Conservation (phyloP, 768 basidiomycete genomes). For the Boletus eberwhitei region DNA sequence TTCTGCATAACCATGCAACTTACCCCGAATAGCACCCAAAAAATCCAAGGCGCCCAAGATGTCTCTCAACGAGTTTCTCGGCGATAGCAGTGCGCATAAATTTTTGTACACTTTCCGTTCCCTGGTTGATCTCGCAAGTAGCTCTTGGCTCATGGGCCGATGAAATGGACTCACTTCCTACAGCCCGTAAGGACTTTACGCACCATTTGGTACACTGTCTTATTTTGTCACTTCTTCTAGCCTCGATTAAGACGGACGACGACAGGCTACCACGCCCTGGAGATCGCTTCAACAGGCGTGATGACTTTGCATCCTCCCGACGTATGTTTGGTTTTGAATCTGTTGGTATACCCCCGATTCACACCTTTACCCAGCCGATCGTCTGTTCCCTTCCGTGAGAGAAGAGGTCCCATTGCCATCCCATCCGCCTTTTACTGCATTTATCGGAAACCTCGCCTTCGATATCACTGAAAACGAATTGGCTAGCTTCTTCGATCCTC, state of each 20-base stretch:
- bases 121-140: slow-evolving; percentile 30
- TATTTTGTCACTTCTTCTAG: slow-evolving; percentile 36
- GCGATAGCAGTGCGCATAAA: slow-evolving; percentile 64
- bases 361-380: slow-evolving; percentile 43
- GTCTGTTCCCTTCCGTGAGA: slow-evolving; percentile 56
- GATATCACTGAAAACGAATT: slow-evolving; percentile 85
- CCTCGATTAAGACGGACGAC: slow-evolving; percentile 67
- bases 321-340: slow-evolving; percentile 41
- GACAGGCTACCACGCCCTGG: slow-evolving; percentile 46
- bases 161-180: slow-evolving; percentile 92
- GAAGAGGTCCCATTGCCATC: slow-evolving; percentile 97
- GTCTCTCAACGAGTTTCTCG: slow-evolving; percentile 88
- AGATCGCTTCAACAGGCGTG: slow-evolving; percentile 55
- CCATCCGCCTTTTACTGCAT: slow-evolving; percentile 93
- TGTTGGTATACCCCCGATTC: slow-evolving; percentile 7
- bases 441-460: slow-evolving; percentile 92
- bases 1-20: background rate
- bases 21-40: slow-evolving; percentile 65
- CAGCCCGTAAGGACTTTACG: slow-evolving; percentile 70
- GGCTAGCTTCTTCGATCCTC: slow-evolving; percentile 70
- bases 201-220: slow-evolving; percentile 6
- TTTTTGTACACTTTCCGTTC: slow-evolving; percentile 13
- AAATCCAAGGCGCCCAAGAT: slow-evolving; percentile 86
- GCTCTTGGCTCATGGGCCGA: slow-evolving; percentile 97
- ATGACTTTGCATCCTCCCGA: slow-evolving; percentile 63